A percentile compares a stretch with the other conserved stretches of the same genome.
Conservation (phyloP, 805 yeast species). For the Nakazawaea siamensis region DNA sequence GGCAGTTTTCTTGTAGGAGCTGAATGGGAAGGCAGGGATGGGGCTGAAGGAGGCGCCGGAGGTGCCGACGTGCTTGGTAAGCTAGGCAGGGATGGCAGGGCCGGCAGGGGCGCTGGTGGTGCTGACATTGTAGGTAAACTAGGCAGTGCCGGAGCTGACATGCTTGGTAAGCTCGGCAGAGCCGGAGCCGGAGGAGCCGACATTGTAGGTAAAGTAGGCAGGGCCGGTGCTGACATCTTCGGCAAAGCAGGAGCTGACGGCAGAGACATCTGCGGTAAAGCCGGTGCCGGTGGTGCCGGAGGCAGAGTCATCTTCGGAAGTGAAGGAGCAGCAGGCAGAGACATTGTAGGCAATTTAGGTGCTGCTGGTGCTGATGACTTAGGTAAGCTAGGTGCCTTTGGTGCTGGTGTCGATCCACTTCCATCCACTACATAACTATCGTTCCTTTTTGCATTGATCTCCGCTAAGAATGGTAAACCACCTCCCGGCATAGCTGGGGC, state of each 20-base stretch:
- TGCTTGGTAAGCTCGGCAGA: slow-evolving; percentile 15
- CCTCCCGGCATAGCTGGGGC: slow-evolving; percentile 24
- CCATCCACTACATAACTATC: slow-evolving; percentile 41
- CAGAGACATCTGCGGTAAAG: slow-evolving; percentile 12
- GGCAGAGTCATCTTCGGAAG: slow-evolving; percentile 6
- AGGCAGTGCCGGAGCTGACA: slow-evolving; percentile 15
- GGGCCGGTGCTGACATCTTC: slow-evolving; percentile 15
- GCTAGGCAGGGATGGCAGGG: slow-evolving; percentile 11
- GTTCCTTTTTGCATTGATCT: slow-evolving; percentile 47
- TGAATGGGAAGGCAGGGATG: slow-evolving; percentile 19
- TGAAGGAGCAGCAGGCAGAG: slow-evolving; percentile 13
- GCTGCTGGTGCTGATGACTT: slow-evolving; percentile 13
- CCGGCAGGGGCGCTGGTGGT: slow-evolving; percentile 13
- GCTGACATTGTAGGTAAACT: slow-evolving; percentile 17
- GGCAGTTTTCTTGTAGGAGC: slow-evolving; percentile 19
- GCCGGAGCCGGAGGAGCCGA: slow-evolving; percentile 16
- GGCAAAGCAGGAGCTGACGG: slow-evolving; percentile 15
- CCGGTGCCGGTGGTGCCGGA: slow-evolving; percentile 11
- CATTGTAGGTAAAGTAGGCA: slow-evolving; percentile 12
- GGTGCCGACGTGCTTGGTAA: not conserved
- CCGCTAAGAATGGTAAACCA: slow-evolving; percentile 48
- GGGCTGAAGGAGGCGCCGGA: slow-evolving; percentile 4
- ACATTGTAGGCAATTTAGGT: slow-evolving; percentile 13
- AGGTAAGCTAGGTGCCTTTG: slow-evolving; percentile 14
- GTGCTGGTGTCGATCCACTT: slow-evolving; percentile 11